Conservation (phyloP, 108 stramenopile species). For the Aurantiochytrium sp. region DNA sequence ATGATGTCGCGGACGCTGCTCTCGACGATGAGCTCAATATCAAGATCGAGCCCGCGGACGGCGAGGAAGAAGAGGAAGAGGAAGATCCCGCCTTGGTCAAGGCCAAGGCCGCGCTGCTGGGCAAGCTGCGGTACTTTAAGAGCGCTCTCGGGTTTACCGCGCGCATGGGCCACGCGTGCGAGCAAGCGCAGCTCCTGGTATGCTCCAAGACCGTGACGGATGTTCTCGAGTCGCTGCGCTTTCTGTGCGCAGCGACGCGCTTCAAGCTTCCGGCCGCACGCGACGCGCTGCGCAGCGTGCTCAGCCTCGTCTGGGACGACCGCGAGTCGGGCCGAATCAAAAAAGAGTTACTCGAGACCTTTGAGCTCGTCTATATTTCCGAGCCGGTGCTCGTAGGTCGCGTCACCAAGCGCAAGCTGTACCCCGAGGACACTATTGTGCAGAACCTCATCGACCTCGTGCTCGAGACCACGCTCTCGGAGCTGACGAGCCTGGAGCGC, state of each 20-base stretch:
- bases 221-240: conserved; percentile 62
- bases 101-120: not conserved
- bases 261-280: conserved; percentile 85
- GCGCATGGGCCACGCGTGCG: conserved; percentile 6
- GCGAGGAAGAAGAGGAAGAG: conserved; percentile 9
- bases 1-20: too few species aligned
- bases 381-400: conserved; percentile 72
- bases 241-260: conserved; percentile 81
- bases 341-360: conserved; percentile 79
- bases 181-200: conserved; percentile 56
- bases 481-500: conserved; percentile 80
- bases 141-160: conserved; percentile 15
- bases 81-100: not conserved
- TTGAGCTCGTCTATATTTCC: conserved; percentile 82
- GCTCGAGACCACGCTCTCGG: conserved; percentile 70
- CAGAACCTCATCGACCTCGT: conserved; percentile 75
- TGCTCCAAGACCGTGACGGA: conserved; percentile 78
- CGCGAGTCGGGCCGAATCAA: conserved; percentile 65
- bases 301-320: conserved; percentile 84
- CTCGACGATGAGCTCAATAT: not conserved
- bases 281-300: conserved; percentile 79
- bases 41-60: not conserved
- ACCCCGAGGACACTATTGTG: conserved; percentile 71
- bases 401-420: conserved; percentile 42
- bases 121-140: not conserved